phyloP scores from a whole-genome alignment of 2,329 filamentous ascomycete genomes.

The Thielaviopsis ethacetica region DNA sequence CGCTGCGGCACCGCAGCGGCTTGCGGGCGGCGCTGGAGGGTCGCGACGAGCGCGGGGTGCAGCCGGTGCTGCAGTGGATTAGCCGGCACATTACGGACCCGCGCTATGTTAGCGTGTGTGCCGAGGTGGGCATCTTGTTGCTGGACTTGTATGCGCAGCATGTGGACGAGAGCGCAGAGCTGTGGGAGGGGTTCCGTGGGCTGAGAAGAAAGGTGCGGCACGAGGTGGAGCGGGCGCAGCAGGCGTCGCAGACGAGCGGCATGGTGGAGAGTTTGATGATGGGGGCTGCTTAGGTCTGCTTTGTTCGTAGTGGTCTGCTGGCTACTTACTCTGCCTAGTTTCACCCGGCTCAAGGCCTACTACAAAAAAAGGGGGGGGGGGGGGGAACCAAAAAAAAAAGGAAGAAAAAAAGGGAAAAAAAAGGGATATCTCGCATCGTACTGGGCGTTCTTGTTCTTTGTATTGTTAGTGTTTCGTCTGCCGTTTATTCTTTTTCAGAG shows the following conservation, averaged over 20 bases:
- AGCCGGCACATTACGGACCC: slow-evolving; percentile 68
- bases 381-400: background rate
- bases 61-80: slow-evolving; percentile 73
- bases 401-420: background rate
- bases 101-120: slow-evolving; percentile 61
- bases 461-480: background rate
- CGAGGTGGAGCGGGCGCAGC: slow-evolving; percentile 70
- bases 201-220: slow-evolving; percentile 55
- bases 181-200: slow-evolving; percentile 52
- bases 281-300: slow-evolving; percentile 16
- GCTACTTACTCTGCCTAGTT: too few relatives aligned
- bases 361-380: background rate
- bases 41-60: slow-evolving; percentile 64
- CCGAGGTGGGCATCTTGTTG: slow-evolving; percentile 67
- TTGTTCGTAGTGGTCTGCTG: too few relatives aligned
- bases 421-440: background rate
- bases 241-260: slow-evolving; percentile 64
- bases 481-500: background rate
- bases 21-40: slow-evolving; percentile 64
- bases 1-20: slow-evolving; percentile 75
- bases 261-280: slow-evolving; percentile 65
- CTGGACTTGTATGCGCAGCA: slow-evolving; percentile 79
- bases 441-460: background rate
- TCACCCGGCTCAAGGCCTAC: too few relatives aligned
- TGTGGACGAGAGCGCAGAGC: slow-evolving; percentile 53